Base-by-base conservation (phyloP, 148 eudicot species). In the Bassia scoparia region DNA sequence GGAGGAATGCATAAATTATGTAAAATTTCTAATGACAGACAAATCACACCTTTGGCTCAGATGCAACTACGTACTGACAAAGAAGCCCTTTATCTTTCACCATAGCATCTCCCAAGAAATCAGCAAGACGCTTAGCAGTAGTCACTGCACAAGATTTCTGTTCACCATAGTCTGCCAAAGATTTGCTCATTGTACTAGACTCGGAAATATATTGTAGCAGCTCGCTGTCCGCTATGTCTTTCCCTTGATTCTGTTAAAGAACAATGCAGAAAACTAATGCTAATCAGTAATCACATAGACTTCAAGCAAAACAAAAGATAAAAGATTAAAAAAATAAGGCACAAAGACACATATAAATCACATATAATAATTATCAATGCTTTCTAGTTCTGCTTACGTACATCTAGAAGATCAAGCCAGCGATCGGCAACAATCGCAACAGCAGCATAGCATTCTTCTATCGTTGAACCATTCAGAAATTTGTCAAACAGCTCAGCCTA, bases 351-450 rank as follows among this genome's bases (percentile, higher is more conserved):
- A 50, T 38, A 70, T 30, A 26, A 38, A 56, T 2, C 23, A 50
- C 27, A 53, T 21, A 6, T 56, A 15, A 56, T 48, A 7, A 62
- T 61, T 70, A 52, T 44, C 26, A 23, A 49, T 10, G 33, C 29
- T 44, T 55, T 67, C 27, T 7, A 0, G 12, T 70, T 52, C 70
- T 62, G 67, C 35, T 66, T 71, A 84, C 98, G 61, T 91, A 94
- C 98, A 88, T 95, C 98, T 60, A 95, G 91, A 83, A 95, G 96
- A 83, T 95, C 98, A 81, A 95, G 98, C 98, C 98, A 95, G 24
- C 96, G 91, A 72, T 95, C 83, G 54, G 97, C 97, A 89, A 95
- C 97, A 72, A 90, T 53, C 74, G 97, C 97, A 84, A 95, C 98
- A 62, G 89, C 93, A 54, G 86, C 88, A 84, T 95, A 95, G 83